Conservation (phyloP, 2,329 filamentous ascomycete species). For the Chrysoporthe puriensis region DNA sequence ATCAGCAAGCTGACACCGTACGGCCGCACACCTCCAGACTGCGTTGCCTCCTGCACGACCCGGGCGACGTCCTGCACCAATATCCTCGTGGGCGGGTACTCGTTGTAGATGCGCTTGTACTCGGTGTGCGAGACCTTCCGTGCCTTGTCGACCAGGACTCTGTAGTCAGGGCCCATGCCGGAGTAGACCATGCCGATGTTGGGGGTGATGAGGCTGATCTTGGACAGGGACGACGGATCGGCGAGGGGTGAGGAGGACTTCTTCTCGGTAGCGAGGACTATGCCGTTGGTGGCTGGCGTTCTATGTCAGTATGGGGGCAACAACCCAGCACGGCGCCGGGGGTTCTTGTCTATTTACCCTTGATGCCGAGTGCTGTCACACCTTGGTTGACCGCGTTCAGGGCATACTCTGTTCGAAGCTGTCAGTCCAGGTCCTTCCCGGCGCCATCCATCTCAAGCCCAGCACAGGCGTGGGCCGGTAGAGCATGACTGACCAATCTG, state of each 20-base stretch:
- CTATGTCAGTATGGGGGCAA: slow-evolving; percentile 27
- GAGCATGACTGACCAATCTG: slow-evolving; percentile 75
- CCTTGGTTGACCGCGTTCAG: slow-evolving; percentile 99
- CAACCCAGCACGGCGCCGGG: neutral
- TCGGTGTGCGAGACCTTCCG: slow-evolving; percentile 97
- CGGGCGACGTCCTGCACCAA: slow-evolving; percentile 96
- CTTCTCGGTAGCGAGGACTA: slow-evolving; percentile 98
- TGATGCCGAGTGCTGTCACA: slow-evolving; percentile 97
- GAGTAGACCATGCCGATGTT: slow-evolving; percentile 99
- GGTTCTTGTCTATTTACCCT: slow-evolving; percentile 63
- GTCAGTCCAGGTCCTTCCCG: slow-evolving; percentile 28
- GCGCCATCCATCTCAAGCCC: slow-evolving; percentile 4
- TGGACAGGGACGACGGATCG: slow-evolving; percentile 91
- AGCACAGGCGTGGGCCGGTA: slow-evolving; percentile 43
- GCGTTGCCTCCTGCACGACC: slow-evolving; percentile 98
- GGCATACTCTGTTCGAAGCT: slow-evolving; percentile 78
- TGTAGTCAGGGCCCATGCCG: slow-evolving; percentile 98
- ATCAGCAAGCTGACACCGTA: slow-evolving; percentile 96
- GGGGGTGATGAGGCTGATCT: slow-evolving; percentile 96
- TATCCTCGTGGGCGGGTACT: slow-evolving; percentile 99
- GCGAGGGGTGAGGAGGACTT: slow-evolving; percentile 98
- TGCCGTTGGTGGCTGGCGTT: slow-evolving; percentile 86
- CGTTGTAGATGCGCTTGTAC: slow-evolving; percentile 99
- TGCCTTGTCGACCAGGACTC: slow-evolving; percentile 95
- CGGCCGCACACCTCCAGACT: slow-evolving; percentile 94